phyloP scores from a whole-genome alignment of 2,329 filamentous ascomycete genomes.

The Whalleya microplaca region DNA sequence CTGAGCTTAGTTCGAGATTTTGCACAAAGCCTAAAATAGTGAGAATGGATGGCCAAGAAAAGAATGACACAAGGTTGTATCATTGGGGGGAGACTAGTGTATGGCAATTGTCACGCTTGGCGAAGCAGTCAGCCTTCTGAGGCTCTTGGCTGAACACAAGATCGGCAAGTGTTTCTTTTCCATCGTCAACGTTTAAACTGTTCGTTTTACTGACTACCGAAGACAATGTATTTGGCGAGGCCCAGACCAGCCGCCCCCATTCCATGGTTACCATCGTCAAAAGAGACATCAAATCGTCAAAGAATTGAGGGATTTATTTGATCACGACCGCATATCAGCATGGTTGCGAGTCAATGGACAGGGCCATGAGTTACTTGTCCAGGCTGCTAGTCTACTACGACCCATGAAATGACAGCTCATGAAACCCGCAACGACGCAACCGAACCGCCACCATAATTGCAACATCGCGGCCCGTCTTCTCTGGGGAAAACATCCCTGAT shows the following conservation, averaged over 20 bases:
- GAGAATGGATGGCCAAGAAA: conserved; percentile 19
- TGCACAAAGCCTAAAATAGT: conserved; percentile 6
- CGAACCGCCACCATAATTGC: conserved; percentile 9
- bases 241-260: conserved; percentile 14
- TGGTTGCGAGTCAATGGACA: conserved; percentile 18
- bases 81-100: conserved; percentile 15
- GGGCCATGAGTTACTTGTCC: not conserved
- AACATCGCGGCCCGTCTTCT: conserved; percentile 6
- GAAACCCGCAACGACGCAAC: conserved; percentile 12
- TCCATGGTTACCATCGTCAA: conserved; percentile 6
- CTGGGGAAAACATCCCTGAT: not conserved
- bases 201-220: conserved; percentile 18
- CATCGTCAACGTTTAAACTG: conserved; percentile 7
- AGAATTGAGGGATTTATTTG: conserved; percentile 24
- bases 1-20: not conserved
- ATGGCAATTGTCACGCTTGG: conserved; percentile 27
- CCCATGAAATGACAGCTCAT: conserved; percentile 20
- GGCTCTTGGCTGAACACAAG: conserved; percentile 32
- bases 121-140: conserved; percentile 33
- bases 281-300: conserved; percentile 5
- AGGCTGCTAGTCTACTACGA: conserved; percentile 3
- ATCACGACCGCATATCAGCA: conserved; percentile 21
- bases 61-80: conserved; percentile 4
- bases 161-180: conserved; percentile 25
- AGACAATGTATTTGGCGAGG: conserved; percentile 13